phyloP scores from a whole-genome alignment of 345 rosid species.

The Eutrema heterophyllum region DNA sequence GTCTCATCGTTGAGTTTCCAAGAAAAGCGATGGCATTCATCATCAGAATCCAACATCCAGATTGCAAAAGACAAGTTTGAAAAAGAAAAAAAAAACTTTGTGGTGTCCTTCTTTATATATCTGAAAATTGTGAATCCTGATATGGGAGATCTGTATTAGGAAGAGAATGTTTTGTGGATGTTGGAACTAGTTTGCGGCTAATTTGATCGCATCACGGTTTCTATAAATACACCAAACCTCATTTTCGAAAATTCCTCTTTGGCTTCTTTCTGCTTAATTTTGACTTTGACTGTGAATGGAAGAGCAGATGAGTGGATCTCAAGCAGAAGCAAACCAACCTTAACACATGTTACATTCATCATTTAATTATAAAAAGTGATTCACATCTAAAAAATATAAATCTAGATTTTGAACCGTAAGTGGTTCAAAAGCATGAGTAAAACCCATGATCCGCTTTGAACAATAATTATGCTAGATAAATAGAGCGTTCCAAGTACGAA shows the following conservation, averaged over 20 bases:
- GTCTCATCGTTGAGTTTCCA: constrained; percentile 29
- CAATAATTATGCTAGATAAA: too few relatives aligned
- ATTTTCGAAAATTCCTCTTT: not conserved
- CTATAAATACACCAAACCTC: constrained; percentile 20
- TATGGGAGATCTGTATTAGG: constrained; percentile 4
- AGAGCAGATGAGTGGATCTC: too few relatives aligned
- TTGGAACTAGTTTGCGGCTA: constrained; percentile 2
- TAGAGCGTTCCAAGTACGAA: too few relatives aligned
- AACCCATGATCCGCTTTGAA: too few relatives aligned
- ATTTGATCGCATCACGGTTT: constrained; percentile 17
- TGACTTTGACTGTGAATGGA: too few relatives aligned
- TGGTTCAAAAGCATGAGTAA: too few relatives aligned
- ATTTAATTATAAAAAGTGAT: too few relatives aligned
- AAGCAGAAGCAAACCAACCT: too few relatives aligned
- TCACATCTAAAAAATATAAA: too few relatives aligned
- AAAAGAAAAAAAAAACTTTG: not conserved
- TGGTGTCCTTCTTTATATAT: constrained; percentile 15
- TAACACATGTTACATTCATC: too few relatives aligned
- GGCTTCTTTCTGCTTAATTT: not conserved
- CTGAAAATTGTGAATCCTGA: not conserved
- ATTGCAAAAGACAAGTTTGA: not conserved
- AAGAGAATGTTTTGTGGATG: constrained; percentile 28
- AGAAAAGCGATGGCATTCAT: constrained; percentile 22
- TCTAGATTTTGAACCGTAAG: too few relatives aligned
- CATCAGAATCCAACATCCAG: constrained; percentile 4